Evolutionary conservation across 768 basidiomycete genomes (phyloP).

Genomic region (Kwoniella mangroviensis): DNA sequence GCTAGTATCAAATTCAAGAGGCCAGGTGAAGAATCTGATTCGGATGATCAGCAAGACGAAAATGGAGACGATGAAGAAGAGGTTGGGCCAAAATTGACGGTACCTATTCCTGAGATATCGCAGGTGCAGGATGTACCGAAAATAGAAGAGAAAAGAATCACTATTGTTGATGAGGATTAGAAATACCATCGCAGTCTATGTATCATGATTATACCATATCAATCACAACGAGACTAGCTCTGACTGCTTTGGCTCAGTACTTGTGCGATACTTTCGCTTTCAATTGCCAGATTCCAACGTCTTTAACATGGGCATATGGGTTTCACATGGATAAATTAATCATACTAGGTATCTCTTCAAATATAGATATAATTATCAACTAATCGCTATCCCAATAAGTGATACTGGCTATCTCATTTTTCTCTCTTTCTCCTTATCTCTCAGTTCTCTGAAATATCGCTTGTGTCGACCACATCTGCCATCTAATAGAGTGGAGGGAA

Average conservation of each 20-base stretch:
- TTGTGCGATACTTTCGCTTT: no score
- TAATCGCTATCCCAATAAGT: background rate
- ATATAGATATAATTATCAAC: background rate
- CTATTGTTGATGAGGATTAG: constrained; percentile 59
- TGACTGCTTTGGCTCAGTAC: no score
- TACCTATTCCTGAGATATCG: constrained; percentile 9
- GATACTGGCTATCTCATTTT: background rate
- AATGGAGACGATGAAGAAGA: constrained; percentile 38
- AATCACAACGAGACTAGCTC: no score
- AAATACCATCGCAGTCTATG: background rate
- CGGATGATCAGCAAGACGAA: constrained; percentile 57
- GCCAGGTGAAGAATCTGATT: constrained; percentile 60
- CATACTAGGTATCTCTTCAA: background rate
- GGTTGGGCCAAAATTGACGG: constrained; percentile 23
- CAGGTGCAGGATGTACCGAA: constrained; percentile 23
- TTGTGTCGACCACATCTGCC: no score
- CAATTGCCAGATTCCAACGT: no score
- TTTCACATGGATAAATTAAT: background rate
- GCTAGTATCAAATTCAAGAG: constrained; percentile 69
- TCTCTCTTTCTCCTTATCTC: background rate
- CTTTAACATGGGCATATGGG: background rate
- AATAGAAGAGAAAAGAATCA: constrained; percentile 51
- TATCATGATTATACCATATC: no score
- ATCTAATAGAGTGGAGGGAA: constrained; percentile 47
- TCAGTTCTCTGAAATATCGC: background rate